Evolutionary conservation across 2,329 filamentous ascomycete species (phyloP), one percentile per base, ranked within the genome.

Genomic region (Aspergillus sojae): DNA sequence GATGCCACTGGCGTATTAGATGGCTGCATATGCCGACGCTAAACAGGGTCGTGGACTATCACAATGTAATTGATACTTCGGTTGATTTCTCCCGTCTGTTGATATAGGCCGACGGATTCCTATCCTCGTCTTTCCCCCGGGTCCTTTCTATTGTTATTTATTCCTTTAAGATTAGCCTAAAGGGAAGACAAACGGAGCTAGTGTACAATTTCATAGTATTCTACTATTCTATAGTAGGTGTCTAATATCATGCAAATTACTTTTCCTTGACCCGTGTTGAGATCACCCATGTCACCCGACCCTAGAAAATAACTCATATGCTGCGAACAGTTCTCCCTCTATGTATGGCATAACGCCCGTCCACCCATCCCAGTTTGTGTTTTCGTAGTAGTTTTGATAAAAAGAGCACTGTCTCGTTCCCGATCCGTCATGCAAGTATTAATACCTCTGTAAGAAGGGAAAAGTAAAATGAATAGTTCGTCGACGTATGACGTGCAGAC

Each of bases 251-350:
- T 34, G 21, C 34, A 55, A 32, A 26, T 55, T 39, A 39, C n/a
- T 55, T 55, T 53, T 46, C 60, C 63, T 65, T 43, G 64, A 63
- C 67, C 61, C 67, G 63, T 68, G n/a, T 23, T 23, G 43, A 45
- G 21, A 45, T 64, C 52, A 70, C 69, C 64, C 67, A 69, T 61
- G 63, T 57, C 53, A 58, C 28, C 12, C 34, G 34, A 14, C 11
- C 16, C 23, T 28, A n/a, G n/a, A 23, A 32, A n/a, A 11, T 10
- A 34, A 23, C 32, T 54, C 26, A 19, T 36, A n/a, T n/a, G 46
- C 46, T 30, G 26, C 46, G 26, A 28, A 16, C n/a, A 45, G 3
- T 11, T 11, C 16, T 50, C 23, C 46, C 30, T 55, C 34, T 26
- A 55, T 55, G 32, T 14, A 55, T 26, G 32, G 52, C 52, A 10